These are phyloP conservation scores for Huntiella abstrusa DNA, from an alignment of 2,329 filamentous ascomycete genomes.

Conservation along the genomic window DNA sequence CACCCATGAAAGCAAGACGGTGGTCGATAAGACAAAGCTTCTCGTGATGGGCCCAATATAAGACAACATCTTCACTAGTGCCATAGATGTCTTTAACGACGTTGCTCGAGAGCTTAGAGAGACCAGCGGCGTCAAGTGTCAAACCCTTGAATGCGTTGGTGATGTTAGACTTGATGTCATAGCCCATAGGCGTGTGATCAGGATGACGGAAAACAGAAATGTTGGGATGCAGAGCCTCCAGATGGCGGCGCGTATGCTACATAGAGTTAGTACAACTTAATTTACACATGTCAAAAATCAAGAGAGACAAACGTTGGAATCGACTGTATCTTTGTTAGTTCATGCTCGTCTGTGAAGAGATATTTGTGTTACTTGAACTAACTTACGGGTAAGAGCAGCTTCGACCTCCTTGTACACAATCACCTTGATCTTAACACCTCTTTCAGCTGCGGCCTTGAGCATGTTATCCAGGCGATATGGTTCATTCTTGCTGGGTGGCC, in stretches of 20 bases:
- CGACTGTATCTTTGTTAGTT: conserved; percentile 16
- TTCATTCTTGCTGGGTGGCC: conserved; percentile 65
- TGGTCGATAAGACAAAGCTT: conserved; percentile 73
- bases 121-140: conserved; percentile 29
- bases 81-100: conserved; percentile 66
- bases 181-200: conserved; percentile 61
- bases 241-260: conserved; percentile 57
- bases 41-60: conserved; percentile 90
- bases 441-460: conserved; percentile 62
- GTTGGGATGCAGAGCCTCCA: conserved; percentile 64
- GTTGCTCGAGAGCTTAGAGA: conserved; percentile 51
- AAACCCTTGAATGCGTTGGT: conserved; percentile 36
- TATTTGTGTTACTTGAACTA: conserved; percentile 15
- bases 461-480: conserved; percentile 69
- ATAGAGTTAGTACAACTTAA: conserved; percentile 11
- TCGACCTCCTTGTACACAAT: conserved; percentile 89
- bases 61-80: conserved; percentile 57
- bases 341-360: background rate
- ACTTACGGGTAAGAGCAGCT: conserved; percentile 60
- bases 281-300: background rate
- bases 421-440: conserved; percentile 66
- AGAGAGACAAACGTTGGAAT: conserved; percentile 25
- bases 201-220: conserved; percentile 82
- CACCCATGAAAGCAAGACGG: conserved; percentile 74
- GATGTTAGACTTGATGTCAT: conserved; percentile 49